Conservation (phyloP, 768 basidiomycete genomes). For the Lepiota venenata region DNA sequence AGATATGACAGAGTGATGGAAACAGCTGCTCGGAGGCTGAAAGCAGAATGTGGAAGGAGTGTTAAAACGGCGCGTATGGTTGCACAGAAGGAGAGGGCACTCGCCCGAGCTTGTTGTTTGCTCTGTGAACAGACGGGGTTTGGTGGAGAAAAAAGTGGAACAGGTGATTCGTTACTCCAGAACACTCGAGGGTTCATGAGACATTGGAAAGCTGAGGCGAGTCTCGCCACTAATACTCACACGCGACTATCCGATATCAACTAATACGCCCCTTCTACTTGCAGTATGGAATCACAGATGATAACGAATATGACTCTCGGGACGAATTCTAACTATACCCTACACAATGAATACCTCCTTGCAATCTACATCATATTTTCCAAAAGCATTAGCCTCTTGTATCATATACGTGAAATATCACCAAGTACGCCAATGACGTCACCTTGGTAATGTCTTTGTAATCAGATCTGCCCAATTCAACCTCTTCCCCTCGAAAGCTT, state of each 20-base stretch:
- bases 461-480: no score
- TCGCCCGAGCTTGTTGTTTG: conserved; percentile 39
- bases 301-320: conserved; percentile 9
- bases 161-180: conserved; percentile 35
- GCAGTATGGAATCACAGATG: conserved; percentile 17
- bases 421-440: no score
- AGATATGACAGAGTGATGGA: conserved; percentile 36
- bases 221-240: conserved; percentile 4
- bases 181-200: conserved; percentile 35
- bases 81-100: conserved; percentile 32
- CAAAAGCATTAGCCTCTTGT: no score
- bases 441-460: no score
- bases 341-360: background rate
- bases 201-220: conserved; percentile 37
- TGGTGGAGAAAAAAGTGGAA: conserved; percentile 37
- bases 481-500: no score
- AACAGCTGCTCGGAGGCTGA: conserved; percentile 33
- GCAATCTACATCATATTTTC: background rate
- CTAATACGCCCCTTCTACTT: conserved; percentile 15
- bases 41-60: conserved; percentile 33
- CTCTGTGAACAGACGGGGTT: conserved; percentile 45
- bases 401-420: no score
- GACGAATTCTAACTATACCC: conserved; percentile 5
- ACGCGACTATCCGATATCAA: background rate
- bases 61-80: conserved; percentile 29